Conservation (phyloP, 225 moss, liverwort and hornwort species). For the Polytrichum formosum region DNA sequence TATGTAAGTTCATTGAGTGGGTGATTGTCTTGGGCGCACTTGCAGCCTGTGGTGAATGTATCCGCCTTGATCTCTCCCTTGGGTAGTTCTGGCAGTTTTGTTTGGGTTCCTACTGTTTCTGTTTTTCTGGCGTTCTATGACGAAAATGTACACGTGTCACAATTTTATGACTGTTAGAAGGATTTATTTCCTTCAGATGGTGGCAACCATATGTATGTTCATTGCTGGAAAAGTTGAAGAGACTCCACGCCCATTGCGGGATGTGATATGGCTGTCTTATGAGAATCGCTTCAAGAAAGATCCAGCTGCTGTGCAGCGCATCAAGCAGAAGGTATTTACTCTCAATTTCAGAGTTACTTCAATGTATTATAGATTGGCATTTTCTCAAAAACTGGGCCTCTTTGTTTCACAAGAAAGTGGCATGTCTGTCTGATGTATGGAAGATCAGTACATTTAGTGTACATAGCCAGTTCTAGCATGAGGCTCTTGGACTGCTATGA, state of each 20-base stretch:
- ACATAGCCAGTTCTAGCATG: too few relatives aligned
- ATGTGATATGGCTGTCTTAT: slow-evolving; percentile 76
- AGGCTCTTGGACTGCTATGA: too few relatives aligned
- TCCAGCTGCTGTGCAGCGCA: slow-evolving; percentile 55
- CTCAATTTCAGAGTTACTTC: background rate
- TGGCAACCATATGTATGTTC: slow-evolving; percentile 93
- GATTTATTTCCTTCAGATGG: slow-evolving; percentile 48
- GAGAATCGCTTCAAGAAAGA: slow-evolving; percentile 80
- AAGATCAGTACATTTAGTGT: too few relatives aligned
- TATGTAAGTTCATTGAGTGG: slow-evolving; percentile 32
- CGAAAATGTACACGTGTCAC: too few relatives aligned
- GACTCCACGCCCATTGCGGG: slow-evolving; percentile 72
- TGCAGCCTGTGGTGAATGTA: background rate
- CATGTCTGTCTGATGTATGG: too few relatives aligned
- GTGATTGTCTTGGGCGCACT: background rate
- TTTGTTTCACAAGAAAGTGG: too few relatives aligned
- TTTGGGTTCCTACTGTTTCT: background rate
- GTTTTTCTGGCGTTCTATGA: slow-evolving; percentile 3
- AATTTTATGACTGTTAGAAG: too few relatives aligned
- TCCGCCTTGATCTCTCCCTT: background rate
- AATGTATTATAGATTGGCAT: background rate
- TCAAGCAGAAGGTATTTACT: slow-evolving; percentile 63
- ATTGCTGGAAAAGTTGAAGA: slow-evolving; percentile 95
- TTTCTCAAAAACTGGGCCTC: background rate
- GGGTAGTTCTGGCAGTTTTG: too few relatives aligned